A percentile compares a stretch with the other conserved stretches of the same genome.
These are phyloP conservation scores for Claviceps humidiphila DNA, from an alignment of 2,329 filamentous ascomycete genomes.

Conservation along the genomic window DNA sequence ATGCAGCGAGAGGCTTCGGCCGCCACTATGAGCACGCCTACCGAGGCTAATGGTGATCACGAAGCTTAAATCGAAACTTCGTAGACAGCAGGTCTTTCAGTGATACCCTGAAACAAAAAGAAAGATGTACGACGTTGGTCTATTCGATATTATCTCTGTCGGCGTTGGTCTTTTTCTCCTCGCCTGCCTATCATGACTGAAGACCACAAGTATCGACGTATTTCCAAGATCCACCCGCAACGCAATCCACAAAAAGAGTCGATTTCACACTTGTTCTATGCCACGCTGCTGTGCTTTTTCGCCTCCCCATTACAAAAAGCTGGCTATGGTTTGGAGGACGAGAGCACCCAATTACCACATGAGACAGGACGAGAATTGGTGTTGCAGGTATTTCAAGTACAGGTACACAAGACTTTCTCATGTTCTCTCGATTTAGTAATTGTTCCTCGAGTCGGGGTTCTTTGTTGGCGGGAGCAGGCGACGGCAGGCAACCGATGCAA, in stretches of 20 bases:
- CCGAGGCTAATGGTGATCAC: constrained; percentile 43
- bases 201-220: constrained; percentile 29
- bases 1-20: constrained; percentile 74
- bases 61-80: constrained; percentile 29
- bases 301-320: constrained; percentile 14
- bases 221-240: constrained; percentile 17
- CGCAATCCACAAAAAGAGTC: constrained; percentile 20
- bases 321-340: constrained; percentile 19
- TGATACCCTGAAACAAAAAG: constrained; percentile 18
- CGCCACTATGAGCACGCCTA: constrained; percentile 20
- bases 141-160: constrained; percentile 21
- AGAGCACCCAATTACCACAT: constrained; percentile 13
- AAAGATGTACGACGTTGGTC: constrained; percentile 26
- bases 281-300: constrained; percentile 15
- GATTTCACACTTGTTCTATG: constrained; percentile 17
- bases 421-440: constrained; percentile 4
- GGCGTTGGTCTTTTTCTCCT: constrained; percentile 31
- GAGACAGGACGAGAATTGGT: constrained; percentile 7
- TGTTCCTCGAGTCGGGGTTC: constrained; percentile 1
- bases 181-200: constrained; percentile 19
- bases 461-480: constrained; percentile 3
- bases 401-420: neutral
- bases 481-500: constrained; percentile 9
- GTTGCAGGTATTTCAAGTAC: constrained; percentile 4
- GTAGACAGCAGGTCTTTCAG: constrained; percentile 18